Conservation (phyloP, 129 eudicot genomes). For the Chrysanthemum makinoi region DNA sequence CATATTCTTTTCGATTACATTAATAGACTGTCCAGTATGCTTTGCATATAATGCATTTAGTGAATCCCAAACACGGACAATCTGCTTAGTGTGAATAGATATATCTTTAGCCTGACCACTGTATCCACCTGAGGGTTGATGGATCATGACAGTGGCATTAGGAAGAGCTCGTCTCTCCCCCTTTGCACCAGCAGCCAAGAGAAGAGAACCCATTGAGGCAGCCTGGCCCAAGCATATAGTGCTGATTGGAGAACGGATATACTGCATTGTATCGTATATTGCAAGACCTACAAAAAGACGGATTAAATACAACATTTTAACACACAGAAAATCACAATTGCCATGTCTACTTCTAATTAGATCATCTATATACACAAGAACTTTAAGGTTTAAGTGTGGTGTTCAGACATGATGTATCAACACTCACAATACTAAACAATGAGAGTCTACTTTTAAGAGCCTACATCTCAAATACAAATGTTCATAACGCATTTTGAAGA, state of each 20-base stretch:
- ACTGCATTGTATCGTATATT: constrained; percentile 92
- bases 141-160: constrained; percentile 85
- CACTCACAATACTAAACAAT: not conserved
- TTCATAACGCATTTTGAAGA: not conserved
- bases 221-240: constrained; percentile 93
- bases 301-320: not conserved
- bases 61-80: constrained; percentile 86
- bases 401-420: not conserved
- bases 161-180: constrained; percentile 90
- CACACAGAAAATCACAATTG: not conserved
- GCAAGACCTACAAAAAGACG: constrained; percentile 65
- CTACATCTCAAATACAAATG: not conserved
- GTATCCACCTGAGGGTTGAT: constrained; percentile 94
- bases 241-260: constrained; percentile 79
- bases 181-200: constrained; percentile 94
- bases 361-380: not conserved
- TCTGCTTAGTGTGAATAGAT: constrained; percentile 83
- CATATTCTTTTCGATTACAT: constrained; percentile 68
- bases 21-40: constrained; percentile 80
- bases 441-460: not conserved
- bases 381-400: not conserved
- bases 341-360: not conserved
- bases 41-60: constrained; percentile 67
- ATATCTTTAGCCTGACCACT: constrained; percentile 91
- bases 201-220: constrained; percentile 93